Evolutionary conservation across 108 stramenopile genomes (phyloP).

Genomic region (Skeletonema potamos): DNA sequence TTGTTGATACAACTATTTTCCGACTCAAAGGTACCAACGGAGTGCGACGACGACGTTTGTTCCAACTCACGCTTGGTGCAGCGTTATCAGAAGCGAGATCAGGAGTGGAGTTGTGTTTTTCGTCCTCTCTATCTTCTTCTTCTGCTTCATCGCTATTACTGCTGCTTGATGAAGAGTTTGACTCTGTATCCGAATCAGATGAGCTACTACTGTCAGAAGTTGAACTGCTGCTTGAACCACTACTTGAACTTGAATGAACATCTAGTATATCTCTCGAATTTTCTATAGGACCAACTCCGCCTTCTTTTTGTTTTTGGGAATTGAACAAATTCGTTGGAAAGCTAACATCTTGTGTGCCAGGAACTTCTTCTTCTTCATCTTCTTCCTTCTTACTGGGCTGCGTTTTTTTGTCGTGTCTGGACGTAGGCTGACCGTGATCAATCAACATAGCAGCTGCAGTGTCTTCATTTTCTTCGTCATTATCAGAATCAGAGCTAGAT

Average conservation of each 20-base stretch:
- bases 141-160: background rate
- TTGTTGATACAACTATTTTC: slow-evolving; percentile 14
- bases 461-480: slow-evolving; percentile 1
- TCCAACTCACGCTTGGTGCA: background rate
- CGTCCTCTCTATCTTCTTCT: background rate
- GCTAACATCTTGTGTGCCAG: background rate
- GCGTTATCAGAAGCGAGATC: background rate
- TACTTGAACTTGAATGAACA: background rate
- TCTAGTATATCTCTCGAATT: background rate
- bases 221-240: background rate
- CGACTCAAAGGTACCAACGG: slow-evolving; percentile 11
- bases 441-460: background rate
- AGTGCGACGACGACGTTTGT: slow-evolving; percentile 20
- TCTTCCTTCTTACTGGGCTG: background rate
- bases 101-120: background rate
- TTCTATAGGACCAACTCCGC: background rate
- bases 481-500: slow-evolving; percentile 1
- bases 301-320: too few relatives aligned
- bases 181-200: background rate
- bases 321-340: background rate
- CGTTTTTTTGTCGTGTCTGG: background rate
- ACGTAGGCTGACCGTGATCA: background rate
- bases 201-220: background rate
- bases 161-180: background rate
- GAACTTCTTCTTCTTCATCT: background rate